Conservation (phyloP, 2,329 filamentous ascomycete species). For the Verruconis gallopava region DNA sequence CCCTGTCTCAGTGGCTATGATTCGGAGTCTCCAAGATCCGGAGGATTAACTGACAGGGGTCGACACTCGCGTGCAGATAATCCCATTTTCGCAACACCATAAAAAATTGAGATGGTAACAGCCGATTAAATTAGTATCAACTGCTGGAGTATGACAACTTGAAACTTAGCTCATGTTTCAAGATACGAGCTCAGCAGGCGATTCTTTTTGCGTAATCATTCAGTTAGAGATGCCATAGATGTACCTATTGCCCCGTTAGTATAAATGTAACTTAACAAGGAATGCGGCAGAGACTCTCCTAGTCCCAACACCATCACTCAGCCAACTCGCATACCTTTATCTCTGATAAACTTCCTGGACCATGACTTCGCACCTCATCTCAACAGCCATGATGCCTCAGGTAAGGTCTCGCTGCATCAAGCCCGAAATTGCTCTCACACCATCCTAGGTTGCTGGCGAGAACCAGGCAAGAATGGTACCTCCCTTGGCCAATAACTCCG, state of each 20-base stretch:
- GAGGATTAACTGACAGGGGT: slow-evolving; percentile 3
- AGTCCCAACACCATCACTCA: too few relatives aligned
- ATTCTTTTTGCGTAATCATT: too few relatives aligned
- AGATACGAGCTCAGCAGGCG: background rate
- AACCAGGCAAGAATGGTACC: background rate
- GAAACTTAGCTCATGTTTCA: background rate
- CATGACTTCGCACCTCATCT: background rate
- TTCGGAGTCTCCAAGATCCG: slow-evolving; percentile 5
- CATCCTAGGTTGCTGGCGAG: background rate
- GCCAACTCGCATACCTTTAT: too few relatives aligned
- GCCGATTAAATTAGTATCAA: background rate
- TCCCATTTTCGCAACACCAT: slow-evolving; percentile 3
- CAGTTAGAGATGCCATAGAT: background rate
- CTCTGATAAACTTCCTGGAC: too few relatives aligned
- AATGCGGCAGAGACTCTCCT: too few relatives aligned
- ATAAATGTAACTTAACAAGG: too few relatives aligned
- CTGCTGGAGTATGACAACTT: background rate
- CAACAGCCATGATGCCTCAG: background rate
- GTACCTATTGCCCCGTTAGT: background rate
- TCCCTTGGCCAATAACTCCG: background rate
- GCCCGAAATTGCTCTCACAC: background rate
- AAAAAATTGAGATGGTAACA: slow-evolving; percentile 3
- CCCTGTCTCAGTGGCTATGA: slow-evolving; percentile 1
- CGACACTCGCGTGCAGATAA: background rate
- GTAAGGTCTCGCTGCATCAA: background rate